A percentile compares a stretch with the other conserved stretches of the same genome.
Conservation (phyloP, 164 flowering plant species). For the grape (Vitis vinifera) region ASM3070453v1 NC_081808.1:1627501-1628000, state of each 20-base stretch:
- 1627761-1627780: neutral
- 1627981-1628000: neutral
- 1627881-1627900: slow-evolving; percentile 80
- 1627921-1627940: slow-evolving; percentile 56
- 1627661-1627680: neutral
- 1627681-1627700: neutral
- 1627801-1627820: neutral
- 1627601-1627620: neutral
- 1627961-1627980: slow-evolving; percentile 61
- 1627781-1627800: neutral
- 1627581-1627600: neutral
- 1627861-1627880: slow-evolving; percentile 88
- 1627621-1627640: neutral
- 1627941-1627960: slow-evolving; percentile 48
- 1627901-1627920: slow-evolving; percentile 75
- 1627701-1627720: neutral
- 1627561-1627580: neutral
- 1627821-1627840: neutral
- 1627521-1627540: slow-evolving; percentile 60
- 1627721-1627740: neutral
- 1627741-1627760: no score
- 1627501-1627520: slow-evolving; percentile 70
- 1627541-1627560: slow-evolving; percentile 56
- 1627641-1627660: neutral
- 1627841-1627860: neutral